phyloP scores from a whole-genome alignment of 139 green algal genomes.

The Dunaliella sp. region DNA sequence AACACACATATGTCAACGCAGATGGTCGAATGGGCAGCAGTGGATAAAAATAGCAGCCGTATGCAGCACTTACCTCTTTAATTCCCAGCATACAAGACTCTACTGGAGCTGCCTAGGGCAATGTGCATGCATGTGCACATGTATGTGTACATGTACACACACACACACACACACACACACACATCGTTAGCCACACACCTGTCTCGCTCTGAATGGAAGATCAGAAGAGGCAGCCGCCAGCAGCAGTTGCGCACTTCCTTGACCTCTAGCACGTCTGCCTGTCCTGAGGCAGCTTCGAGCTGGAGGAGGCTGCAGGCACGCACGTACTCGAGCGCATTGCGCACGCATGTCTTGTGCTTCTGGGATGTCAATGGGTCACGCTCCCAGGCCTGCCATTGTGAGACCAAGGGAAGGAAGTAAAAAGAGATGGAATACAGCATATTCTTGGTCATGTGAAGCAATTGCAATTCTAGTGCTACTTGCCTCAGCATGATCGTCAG shows the following conservation, averaged over 20 bases:
- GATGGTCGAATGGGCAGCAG: no score
- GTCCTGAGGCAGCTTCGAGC: background rate
- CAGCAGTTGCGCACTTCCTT: background rate
- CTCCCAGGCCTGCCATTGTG: conserved; percentile 19
- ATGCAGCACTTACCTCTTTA: no score
- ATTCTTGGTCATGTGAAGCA: no score
- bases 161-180: background rate
- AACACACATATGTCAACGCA: no score
- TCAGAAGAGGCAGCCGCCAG: background rate
- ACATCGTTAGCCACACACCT: conserved; percentile 1
- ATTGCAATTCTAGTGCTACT: no score
- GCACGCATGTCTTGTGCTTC: conserved; percentile 20
- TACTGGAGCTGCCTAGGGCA: no score
- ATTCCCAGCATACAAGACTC: no score
- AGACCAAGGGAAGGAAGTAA: background rate
- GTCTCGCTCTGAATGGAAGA: background rate
- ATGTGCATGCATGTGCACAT: background rate
- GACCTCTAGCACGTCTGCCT: background rate
- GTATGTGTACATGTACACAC: background rate
- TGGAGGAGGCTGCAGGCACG: conserved; percentile 7
- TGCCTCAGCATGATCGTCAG: no score
- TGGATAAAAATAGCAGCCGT: no score
- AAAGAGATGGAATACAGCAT: no score
- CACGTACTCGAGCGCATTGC: conserved; percentile 35
- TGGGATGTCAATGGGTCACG: conserved; percentile 19